A percentile compares a stretch with the other conserved stretches of the same genome.
phyloP scores from a whole-genome alignment of 306 rosid genomes.

The Argentina anserina region DNA sequence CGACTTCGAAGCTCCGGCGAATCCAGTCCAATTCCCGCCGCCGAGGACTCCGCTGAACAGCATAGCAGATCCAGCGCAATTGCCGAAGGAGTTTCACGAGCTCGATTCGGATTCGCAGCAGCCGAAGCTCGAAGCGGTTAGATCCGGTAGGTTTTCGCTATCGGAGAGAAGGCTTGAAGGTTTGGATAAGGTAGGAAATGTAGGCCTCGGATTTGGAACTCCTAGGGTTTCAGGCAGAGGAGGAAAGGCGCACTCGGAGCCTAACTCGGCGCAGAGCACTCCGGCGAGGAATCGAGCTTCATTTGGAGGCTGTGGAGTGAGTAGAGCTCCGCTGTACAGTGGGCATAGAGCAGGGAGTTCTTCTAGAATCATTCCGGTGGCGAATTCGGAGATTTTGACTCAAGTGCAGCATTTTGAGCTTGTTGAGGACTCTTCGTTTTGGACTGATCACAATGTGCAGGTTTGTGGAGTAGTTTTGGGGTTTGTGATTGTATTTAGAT shows the following conservation, averaged over 20 bases:
- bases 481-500: not conserved
- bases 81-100: constrained; percentile 29
- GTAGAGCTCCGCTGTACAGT: constrained; percentile 29
- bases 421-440: constrained; percentile 62
- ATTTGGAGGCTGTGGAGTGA: constrained; percentile 45
- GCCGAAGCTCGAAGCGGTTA: constrained; percentile 34
- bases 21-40: constrained; percentile 47
- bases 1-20: constrained; percentile 43
- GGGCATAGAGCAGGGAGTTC: constrained; percentile 42
- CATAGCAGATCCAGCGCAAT: constrained; percentile 77
- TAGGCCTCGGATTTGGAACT: constrained; percentile 25
- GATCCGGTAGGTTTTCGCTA: constrained; percentile 24
- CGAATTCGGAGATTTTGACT: constrained; percentile 24
- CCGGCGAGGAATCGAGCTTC: constrained; percentile 61
- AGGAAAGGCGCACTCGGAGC: constrained; percentile 58
- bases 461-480: constrained; percentile 26
- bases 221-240: constrained; percentile 39
- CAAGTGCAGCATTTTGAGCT: constrained; percentile 68
- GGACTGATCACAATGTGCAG: constrained; percentile 95
- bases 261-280: constrained; percentile 64
- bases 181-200: constrained; percentile 31
- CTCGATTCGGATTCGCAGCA: constrained; percentile 31
- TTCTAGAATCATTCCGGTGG: constrained; percentile 25
- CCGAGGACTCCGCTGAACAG: constrained; percentile 71
- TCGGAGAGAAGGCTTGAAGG: constrained; percentile 32